phyloP scores from a whole-genome alignment of 176 grass and related monocot genomes.

The Aechmea fasciata region DNA sequence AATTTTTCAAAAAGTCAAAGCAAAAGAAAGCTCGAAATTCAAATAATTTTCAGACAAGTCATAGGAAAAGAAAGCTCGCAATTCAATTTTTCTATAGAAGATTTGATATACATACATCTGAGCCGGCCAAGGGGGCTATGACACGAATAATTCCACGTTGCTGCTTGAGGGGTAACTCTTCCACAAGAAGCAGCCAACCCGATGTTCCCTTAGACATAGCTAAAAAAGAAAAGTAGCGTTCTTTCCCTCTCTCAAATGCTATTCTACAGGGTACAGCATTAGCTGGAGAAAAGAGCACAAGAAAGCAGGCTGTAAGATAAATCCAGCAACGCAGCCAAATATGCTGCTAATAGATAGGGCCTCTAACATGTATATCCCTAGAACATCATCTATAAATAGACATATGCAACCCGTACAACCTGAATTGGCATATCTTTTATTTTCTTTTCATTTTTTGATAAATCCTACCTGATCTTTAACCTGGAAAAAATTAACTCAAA shows the following conservation, averaged over 20 bases:
- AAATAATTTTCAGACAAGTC: conserved; percentile 2
- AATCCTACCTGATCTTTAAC: too few relatives aligned
- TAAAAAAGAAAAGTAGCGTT: conserved; percentile 81
- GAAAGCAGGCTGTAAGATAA: neutral
- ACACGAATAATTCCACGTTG: conserved; percentile 65
- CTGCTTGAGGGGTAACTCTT: conserved; percentile 73
- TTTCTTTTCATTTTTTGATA: too few relatives aligned
- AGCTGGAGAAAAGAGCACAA: conserved; percentile 29
- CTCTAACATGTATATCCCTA: too few relatives aligned
- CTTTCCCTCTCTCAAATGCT: conserved; percentile 98
- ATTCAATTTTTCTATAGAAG: conserved; percentile 16
- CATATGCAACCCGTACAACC: too few relatives aligned
- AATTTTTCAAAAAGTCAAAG: conserved; percentile 2
- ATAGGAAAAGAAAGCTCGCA: conserved; percentile 5
- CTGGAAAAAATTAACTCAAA: too few relatives aligned
- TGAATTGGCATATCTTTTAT: too few relatives aligned
- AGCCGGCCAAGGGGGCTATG: conserved; percentile 77
- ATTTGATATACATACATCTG: conserved; percentile 59
- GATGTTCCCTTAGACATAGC: conserved; percentile 51
- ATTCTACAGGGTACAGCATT: conserved; percentile 84
- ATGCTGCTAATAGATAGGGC: neutral
- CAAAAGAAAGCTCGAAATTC: conserved; percentile 1
- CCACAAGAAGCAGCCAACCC: conserved; percentile 92
- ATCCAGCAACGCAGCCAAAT: neutral
- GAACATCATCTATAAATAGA: too few relatives aligned